Base-by-base conservation (phyloP, 768 basidiomycete genomes). In the Lentinula lateritia region DNA sequence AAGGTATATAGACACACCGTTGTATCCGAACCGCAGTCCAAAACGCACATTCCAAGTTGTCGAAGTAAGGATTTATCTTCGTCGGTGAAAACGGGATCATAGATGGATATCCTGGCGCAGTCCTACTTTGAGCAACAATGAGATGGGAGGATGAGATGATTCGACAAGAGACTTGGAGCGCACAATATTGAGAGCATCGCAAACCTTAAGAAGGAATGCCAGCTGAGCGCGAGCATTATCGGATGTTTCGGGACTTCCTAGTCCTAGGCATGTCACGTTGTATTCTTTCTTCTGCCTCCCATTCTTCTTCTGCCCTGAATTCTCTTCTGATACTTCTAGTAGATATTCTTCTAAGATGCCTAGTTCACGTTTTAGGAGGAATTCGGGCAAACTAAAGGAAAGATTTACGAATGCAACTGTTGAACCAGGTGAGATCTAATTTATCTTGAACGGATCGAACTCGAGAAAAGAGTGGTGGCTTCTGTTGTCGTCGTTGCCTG, bases 161-260 rank as follows among this genome's bases (percentile, higher is more conserved):
- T 41, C 15, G 28, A 28, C 53, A 23, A 48, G 46, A 23, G 9
- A 12, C 9, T 20, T 9, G 6, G 7, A 9, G 50, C 58, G 8
- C 4, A 50, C 58, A 15, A 59, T 59, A 5, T 50, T 10, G 28
- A 59, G 38, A 34, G n/a, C 5, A 18, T 59, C 34, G 18, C 58
- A 59, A n/a, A n/a, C 12, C 12, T 18, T 38, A 16, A 59, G 58
- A 34, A 59, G 58, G n/a, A 59, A 59, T 6, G 58, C 58, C 34
- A 59, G 13, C 42, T 59, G 58, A 4, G 38, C 58, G 16, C 58
- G 58, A 48, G 58, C 58, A 50, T 59, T 59, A 8, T 59, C 48
- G 28, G 58, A 59, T 35, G 58, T 48, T 35, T 59, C 45, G 4
- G 58, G 58, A 45, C 58, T 59, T 48, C 58, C 58, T 20, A 59